These are phyloP conservation scores for Limonium bicolor DNA, from an alignment of 148 eudicot genomes.

Conservation along the genomic window DNA sequence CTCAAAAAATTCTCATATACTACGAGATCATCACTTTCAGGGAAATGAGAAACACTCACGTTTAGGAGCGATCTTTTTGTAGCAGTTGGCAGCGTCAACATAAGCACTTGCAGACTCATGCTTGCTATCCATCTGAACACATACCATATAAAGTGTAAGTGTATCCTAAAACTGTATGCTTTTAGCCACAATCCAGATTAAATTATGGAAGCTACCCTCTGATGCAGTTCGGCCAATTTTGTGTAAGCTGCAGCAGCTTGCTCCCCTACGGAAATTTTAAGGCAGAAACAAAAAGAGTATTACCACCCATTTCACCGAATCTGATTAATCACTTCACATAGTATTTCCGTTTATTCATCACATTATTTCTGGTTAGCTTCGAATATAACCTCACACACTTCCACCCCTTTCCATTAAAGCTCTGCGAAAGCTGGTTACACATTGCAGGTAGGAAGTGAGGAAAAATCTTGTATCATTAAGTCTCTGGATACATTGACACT, in stretches of 20 bases:
- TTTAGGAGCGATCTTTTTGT: conserved; percentile 18
- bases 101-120: conserved; percentile 22
- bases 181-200: background rate
- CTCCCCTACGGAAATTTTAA: conserved; percentile 17
- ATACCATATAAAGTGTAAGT: background rate
- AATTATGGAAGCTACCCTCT: conserved; percentile 11
- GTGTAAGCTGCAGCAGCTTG: conserved; percentile 23
- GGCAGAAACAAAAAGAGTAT: background rate
- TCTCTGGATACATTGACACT: too few relatives aligned
- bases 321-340: too few relatives aligned
- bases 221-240: conserved; percentile 24
- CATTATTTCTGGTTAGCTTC: too few relatives aligned
- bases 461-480: too few relatives aligned
- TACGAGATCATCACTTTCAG: too few relatives aligned
- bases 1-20: too few relatives aligned
- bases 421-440: too few relatives aligned
- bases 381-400: too few relatives aligned
- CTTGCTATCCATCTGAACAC: conserved; percentile 13
- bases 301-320: too few relatives aligned
- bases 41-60: conserved; percentile 19
- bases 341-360: too few relatives aligned
- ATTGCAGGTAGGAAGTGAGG: too few relatives aligned
- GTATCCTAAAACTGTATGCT: background rate
- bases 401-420: too few relatives aligned
- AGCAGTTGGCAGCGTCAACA: conserved; percentile 29